Evolutionary conservation across 306 rosid species (phyloP), one percentile per base, ranked within the genome.

Genomic region (Acacia acuminata): DNA sequence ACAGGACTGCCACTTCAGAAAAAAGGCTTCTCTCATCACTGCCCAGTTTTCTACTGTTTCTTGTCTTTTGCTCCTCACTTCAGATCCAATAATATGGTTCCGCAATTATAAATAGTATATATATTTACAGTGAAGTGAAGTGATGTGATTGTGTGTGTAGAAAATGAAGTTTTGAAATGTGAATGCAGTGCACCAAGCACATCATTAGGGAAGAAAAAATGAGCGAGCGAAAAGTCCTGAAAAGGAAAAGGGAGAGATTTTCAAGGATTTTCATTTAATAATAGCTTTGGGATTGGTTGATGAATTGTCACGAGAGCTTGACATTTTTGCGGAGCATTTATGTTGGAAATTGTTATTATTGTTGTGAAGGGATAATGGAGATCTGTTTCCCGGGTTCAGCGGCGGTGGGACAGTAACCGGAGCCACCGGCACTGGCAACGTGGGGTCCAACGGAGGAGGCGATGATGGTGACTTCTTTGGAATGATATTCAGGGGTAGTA

Each of bases 401-500:
- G 90, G 89, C 8, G 85, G 90, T 30, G 95, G 97, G 91, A 76
- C 89, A 69, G 84, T 83, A 10, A 82, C 86, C 8, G 91, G 93
- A 60, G 85, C 85, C 77, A 83, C 81, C 75, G 71, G 70, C 84
- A 82, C 56, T 15, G 93, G 93, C 60, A 78, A 27, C 17, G 69
- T 51, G 38, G 87, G 93, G 86, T 83, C 92, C 17, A 5, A 36
- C 17, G 38, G 75, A 19, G 51, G 83, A 3, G 53, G 53, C 51
- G 87, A 75, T 12, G 92, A 83, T 40, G 97, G 88, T 0, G 94
- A 91, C 89, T 90, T 82, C 82, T 94, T 94, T 24, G 97, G 97
- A 56, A 92, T 94, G 97, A 90, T 94, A 82, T 92, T 96, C 68
- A 89, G 86, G 55, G 89, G 88, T 48, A 81, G 85, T 22, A 82